Base-by-base conservation (phyloP, 2,329 filamentous ascomycete genomes). In the Elsinoe perseae region DNA sequence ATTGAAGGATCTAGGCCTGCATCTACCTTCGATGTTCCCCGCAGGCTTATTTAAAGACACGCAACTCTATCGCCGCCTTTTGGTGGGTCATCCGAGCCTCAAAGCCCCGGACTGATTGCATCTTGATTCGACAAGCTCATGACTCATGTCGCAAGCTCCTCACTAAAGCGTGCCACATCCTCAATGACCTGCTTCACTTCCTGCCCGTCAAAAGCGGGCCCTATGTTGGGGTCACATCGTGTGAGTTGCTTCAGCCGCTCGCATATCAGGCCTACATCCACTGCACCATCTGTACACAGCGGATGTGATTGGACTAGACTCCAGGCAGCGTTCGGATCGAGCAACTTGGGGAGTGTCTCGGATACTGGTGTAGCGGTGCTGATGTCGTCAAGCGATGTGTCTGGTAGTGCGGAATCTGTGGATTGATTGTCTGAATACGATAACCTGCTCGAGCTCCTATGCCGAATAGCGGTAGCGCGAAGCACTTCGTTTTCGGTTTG, bases 401-500 rank as follows among this genome's bases (percentile, higher is more conserved):
- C 20, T 28, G 48, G 21, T 18, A 18, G 25, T 18, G 20, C n/a
- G 4, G 27, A 12, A 7, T 36, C 3, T 8, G n/a, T 16, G 16
- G 16, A 36, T 7, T 10, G 10, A 18, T 52, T 18, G 14, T 52
- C 30, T 10, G 12, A 4, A n/a, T 7, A 14, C 18, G 16, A n/a
- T 18, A 12, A 30, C 28, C n/a, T 52, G 28, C 14, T 28, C 9
- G 48, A 16, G 27, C 48, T 32, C 30, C 16, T 16, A 4, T 10
- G 48, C 7, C 71, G 63, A 20, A 69, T 75, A 5, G 85, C 84
- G 1, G 89, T 95, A 4, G 89, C 89, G 46, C 89, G 86, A 32
- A 97, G 76, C 55, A 96, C 91, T 72, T 96, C 88, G 69, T 96
- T 96, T 69, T 97, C 91, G 7, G 89, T 95, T 59, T 83, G 85